A percentile compares a stretch with the other conserved stretches of the same genome.
Conservation (phyloP, 2,329 filamentous ascomycete species). For the Aspergillus sp. region DNA sequence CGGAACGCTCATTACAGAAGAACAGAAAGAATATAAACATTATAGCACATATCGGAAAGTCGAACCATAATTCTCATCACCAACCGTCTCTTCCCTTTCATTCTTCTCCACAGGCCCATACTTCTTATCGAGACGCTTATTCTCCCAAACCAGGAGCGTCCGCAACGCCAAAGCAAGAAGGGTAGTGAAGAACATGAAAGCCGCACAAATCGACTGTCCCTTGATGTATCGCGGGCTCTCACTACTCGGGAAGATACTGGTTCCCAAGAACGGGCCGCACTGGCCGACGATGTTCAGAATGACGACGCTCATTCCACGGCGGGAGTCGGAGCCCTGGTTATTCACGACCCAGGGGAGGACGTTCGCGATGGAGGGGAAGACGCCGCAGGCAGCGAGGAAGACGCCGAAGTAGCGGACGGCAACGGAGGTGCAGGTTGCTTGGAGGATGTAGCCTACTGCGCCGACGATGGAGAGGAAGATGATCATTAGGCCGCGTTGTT, state of each 20-base stretch:
- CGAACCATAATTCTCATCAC: constrained; percentile 37
- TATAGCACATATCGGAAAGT: constrained; percentile 34
- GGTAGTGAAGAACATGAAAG: constrained; percentile 58
- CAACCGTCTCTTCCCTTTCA: constrained; percentile 16
- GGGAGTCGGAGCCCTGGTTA: constrained; percentile 65
- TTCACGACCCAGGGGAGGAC: constrained; percentile 67
- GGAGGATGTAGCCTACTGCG: constrained; percentile 60
- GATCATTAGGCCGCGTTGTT: constrained; percentile 61
- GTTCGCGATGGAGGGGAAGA: constrained; percentile 66
- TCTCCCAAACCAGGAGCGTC: constrained; percentile 55
- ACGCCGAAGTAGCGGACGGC: constrained; percentile 49
- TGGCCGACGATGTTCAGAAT: constrained; percentile 66
- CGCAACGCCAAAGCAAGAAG: constrained; percentile 51
- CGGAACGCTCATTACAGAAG: too few relatives aligned
- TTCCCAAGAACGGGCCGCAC: constrained; percentile 59
- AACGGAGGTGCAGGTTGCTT: constrained; percentile 52
- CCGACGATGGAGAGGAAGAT: constrained; percentile 53
- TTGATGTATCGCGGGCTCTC: constrained; percentile 47
- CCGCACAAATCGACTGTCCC: constrained; percentile 58
- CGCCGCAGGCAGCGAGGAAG: constrained; percentile 54
- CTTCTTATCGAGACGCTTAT: constrained; percentile 53
- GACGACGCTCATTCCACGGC: constrained; percentile 61
- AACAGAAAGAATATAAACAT: background rate
- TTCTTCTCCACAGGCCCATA: constrained; percentile 26
- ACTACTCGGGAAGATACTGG: constrained; percentile 54